Evolutionary conservation across 306 rosid species (phyloP).

Genomic region (Cyclanthera cordifolia): DNA sequence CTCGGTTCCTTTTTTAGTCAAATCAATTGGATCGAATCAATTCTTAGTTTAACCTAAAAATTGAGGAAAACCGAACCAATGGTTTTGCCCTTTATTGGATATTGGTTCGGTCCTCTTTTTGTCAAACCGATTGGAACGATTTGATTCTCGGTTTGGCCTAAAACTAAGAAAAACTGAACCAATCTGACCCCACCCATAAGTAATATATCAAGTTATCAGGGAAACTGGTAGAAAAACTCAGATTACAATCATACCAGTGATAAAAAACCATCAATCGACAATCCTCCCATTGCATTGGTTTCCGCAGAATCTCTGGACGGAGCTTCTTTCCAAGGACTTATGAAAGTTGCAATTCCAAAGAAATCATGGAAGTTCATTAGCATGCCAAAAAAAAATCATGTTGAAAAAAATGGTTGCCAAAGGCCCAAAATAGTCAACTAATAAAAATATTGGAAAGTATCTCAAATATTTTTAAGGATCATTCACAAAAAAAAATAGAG

Average conservation of each 20-base stretch:
- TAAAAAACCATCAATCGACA: slow-evolving; percentile 71
- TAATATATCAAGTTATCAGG: not conserved
- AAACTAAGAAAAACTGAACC: too few relatives aligned
- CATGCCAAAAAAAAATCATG: not conserved
- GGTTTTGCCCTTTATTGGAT: too few relatives aligned
- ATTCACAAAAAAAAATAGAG: not conserved
- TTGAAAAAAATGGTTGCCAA: not conserved
- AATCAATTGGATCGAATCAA: too few relatives aligned
- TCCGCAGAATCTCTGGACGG: slow-evolving; percentile 70
- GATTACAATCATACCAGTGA: slow-evolving; percentile 26
- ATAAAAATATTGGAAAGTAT: not conserved
- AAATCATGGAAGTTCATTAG: slow-evolving; percentile 3
- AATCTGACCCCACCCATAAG: too few relatives aligned
- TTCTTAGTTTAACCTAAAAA: too few relatives aligned
- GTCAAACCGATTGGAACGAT: too few relatives aligned
- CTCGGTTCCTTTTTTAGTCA: too few relatives aligned
- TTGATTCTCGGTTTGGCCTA: too few relatives aligned
- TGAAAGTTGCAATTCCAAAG: slow-evolving; percentile 14
- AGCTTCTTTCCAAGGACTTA: slow-evolving; percentile 67
- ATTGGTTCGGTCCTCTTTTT: too few relatives aligned
- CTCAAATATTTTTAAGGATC: not conserved
- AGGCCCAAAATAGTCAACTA: not conserved
- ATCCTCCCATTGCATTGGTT: slow-evolving; percentile 70
- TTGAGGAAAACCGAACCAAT: too few relatives aligned
- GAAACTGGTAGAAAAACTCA: not conserved